Conservation (phyloP, 129 eudicot genomes). For the Saposhnikovia divaricata region DNA sequence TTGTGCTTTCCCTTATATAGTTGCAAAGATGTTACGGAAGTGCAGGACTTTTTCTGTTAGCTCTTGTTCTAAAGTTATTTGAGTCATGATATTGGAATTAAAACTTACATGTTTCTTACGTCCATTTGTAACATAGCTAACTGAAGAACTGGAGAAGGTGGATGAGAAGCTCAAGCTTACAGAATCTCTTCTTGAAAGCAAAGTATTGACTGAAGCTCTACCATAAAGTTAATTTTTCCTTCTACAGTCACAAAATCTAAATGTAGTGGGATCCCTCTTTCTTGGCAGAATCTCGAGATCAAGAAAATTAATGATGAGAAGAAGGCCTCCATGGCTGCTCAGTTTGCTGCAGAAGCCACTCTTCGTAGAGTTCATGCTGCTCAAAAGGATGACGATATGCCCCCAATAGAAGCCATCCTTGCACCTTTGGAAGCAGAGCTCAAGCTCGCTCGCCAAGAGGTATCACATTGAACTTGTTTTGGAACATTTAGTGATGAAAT, state of each 20-base stretch:
- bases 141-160: slow-evolving; percentile 69
- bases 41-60: background rate
- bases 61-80: background rate
- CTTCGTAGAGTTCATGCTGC: slow-evolving; percentile 95
- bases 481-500: background rate
- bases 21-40: background rate
- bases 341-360: slow-evolving; percentile 95
- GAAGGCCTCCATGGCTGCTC: slow-evolving; percentile 95
- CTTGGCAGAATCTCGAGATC: slow-evolving; percentile 71
- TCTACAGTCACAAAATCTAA: slow-evolving; percentile 5
- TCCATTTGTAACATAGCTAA: slow-evolving; percentile 39
- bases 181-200: slow-evolving; percentile 80
- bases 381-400: slow-evolving; percentile 97
- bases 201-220: slow-evolving; percentile 35
- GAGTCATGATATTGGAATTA: slow-evolving; percentile 11
- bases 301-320: slow-evolving; percentile 90
- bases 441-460: slow-evolving; percentile 84
- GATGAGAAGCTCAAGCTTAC: slow-evolving; percentile 84
- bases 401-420: slow-evolving; percentile 89
- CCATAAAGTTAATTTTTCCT: slow-evolving; percentile 9
- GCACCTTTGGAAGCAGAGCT: slow-evolving; percentile 93
- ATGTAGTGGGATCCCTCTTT: slow-evolving; percentile 13
- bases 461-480: slow-evolving; percentile 16
- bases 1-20: background rate
- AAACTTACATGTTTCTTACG: slow-evolving; percentile 8